Conservation (phyloP, 257 asterid genomes). For the Cordia subcordata region DNA sequence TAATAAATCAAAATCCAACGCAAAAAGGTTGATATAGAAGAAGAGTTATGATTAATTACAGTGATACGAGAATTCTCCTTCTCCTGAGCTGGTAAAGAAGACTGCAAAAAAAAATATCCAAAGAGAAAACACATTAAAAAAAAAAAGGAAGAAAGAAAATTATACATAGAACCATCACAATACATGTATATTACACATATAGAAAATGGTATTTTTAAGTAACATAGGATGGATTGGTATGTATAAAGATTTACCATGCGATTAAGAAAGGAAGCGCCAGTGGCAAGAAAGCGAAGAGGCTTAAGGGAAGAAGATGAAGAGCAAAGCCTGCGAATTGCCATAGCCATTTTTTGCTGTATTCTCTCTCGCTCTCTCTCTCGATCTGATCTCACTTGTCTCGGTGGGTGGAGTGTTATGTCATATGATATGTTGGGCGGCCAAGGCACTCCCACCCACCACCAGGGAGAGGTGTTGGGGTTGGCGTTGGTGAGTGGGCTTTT, state of each 20-base stretch:
- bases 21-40: neutral
- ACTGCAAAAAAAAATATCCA: constrained; percentile 30
- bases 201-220: neutral
- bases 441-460: no score
- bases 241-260: constrained; percentile 37
- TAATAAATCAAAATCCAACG: neutral
- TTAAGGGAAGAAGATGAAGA: constrained; percentile 28
- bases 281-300: constrained; percentile 29
- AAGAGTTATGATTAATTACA: constrained; percentile 25
- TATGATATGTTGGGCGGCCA: no score
- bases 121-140: neutral
- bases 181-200: neutral
- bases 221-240: neutral
- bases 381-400: no score
- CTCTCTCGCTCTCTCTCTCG: no score
- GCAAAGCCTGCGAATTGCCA: constrained; percentile 66
- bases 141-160: constrained; percentile 6
- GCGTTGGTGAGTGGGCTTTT: no score
- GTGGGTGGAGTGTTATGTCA: no score
- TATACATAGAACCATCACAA: neutral
- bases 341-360: constrained; percentile 28
- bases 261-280: constrained; percentile 31
- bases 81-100: constrained; percentile 45
- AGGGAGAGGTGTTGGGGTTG: no score
- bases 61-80: constrained; percentile 54